A percentile compares a stretch with the other conserved stretches of the same genome.
Evolutionary conservation across 257 asterid genomes (phyloP).

Genomic region (Ajuga chamaepitys): DNA sequence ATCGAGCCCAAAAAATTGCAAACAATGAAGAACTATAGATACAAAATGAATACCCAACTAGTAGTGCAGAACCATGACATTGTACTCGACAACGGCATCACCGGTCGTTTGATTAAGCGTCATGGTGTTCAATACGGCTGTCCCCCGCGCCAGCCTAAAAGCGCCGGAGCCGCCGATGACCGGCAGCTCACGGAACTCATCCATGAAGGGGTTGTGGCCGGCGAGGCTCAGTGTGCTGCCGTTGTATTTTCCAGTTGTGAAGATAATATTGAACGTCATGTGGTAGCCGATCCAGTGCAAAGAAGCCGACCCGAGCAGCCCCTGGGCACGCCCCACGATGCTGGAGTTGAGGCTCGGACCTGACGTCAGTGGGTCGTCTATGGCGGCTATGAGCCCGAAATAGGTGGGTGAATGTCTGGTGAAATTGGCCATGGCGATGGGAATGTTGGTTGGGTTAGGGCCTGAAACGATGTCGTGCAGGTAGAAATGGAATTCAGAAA

Average conservation of each 20-base stretch:
- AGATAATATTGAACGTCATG: conserved; percentile 24
- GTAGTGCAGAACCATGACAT: too few species aligned
- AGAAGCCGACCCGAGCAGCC: too few species aligned
- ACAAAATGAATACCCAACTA: too few species aligned
- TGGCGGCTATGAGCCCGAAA: conserved; percentile 20
- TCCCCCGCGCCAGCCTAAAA: conserved; percentile 41
- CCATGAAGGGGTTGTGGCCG: conserved; percentile 20
- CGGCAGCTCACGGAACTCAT: conserved; percentile 33
- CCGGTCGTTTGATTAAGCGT: too few species aligned
- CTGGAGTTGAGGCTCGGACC: conserved; percentile 26
- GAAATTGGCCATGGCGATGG: conserved; percentile 17
- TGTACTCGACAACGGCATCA: too few species aligned
- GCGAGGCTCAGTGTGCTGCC: conserved; percentile 34
- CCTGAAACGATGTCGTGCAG: conserved; percentile 26
- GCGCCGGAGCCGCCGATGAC: conserved; percentile 40
- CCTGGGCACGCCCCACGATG: too few species aligned
- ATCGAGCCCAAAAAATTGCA: not conserved
- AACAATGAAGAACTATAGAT: too few species aligned
- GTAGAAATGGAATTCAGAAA: conserved; percentile 33
- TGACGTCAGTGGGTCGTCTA: conserved; percentile 29
- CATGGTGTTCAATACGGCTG: not conserved
- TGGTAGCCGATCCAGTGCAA: not conserved
- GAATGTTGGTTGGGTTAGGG: conserved; percentile 23
- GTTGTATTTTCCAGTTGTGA: conserved; percentile 19
- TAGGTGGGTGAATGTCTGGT: conserved; percentile 18